Evolutionary conservation across 805 yeast genomes (phyloP).

Genomic region (Candida xiaguanensis): DNA sequence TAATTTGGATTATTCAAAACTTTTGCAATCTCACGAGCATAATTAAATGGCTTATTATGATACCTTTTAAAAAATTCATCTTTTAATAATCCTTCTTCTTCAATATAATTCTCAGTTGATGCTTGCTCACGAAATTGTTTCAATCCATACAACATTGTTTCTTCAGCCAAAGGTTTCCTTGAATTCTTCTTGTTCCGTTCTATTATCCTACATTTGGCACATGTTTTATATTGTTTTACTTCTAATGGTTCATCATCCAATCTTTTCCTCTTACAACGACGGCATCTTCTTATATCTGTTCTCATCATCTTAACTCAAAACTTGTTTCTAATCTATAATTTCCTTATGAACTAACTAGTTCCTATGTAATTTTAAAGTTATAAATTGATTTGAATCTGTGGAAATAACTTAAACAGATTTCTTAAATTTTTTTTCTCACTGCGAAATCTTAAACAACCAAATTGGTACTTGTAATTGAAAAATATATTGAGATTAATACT

Average conservation of each 20-base stretch:
- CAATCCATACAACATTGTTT: constrained; percentile 43
- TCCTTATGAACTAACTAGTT: too few species aligned
- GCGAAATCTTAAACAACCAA: constrained; percentile 1
- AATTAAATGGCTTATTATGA: constrained; percentile 14
- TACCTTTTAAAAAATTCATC: constrained; percentile 13
- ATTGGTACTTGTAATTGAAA: background rate
- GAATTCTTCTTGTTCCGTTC: constrained; percentile 45
- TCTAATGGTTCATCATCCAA: constrained; percentile 54
- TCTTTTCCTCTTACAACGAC: constrained; percentile 56
- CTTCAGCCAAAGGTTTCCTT: constrained; percentile 45
- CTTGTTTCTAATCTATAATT: too few species aligned
- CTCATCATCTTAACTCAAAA: constrained; percentile 6
- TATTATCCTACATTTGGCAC: constrained; percentile 55
- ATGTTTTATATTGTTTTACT: constrained; percentile 53
- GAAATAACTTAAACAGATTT: background rate
- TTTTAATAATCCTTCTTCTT: constrained; percentile 23
- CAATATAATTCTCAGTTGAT: constrained; percentile 28
- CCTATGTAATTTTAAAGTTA: too few species aligned
- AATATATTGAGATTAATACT: too few species aligned
- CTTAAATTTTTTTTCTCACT: constrained; percentile 3
- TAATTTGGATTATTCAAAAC: constrained; percentile 12
- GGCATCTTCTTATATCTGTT: constrained; percentile 38
- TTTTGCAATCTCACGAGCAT: constrained; percentile 11
- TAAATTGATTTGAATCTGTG: too few species aligned
- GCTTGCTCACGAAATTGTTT: constrained; percentile 41